These are phyloP conservation scores for Nigrospora oryzae DNA, from an alignment of 2,329 filamentous ascomycete species.

Conservation along the genomic window DNA sequence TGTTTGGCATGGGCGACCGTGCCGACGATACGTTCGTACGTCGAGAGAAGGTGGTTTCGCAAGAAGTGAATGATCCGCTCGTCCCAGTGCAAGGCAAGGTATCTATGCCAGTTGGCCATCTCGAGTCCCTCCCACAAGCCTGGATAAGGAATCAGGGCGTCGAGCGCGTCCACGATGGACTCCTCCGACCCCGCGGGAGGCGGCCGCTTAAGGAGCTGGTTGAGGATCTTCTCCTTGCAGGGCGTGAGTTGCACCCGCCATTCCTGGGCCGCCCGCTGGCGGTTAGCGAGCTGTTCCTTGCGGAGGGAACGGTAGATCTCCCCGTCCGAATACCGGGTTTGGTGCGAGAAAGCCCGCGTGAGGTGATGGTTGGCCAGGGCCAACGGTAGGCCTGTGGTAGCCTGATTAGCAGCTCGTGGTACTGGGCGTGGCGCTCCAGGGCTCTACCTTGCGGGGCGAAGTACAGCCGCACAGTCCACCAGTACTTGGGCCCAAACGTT, in stretches of 20 bases:
- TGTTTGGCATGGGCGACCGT: neutral
- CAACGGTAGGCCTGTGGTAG: neutral
- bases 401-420: too few species aligned
- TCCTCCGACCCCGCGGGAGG: neutral
- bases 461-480: conserved; percentile 1
- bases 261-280: neutral
- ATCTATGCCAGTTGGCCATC: conserved; percentile 1
- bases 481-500: neutral
- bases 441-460: neutral
- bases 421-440: neutral
- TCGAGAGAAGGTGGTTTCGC: neutral
- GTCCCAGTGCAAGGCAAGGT: conserved; percentile 2
- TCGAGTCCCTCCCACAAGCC: conserved; percentile 2
- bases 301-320: neutral
- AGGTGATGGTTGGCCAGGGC: neutral
- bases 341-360: neutral
- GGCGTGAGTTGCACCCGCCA: neutral
- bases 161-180: neutral
- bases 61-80: neutral
- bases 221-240: conserved; percentile 1
- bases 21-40: neutral
- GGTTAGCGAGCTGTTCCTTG: neutral
- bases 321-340: neutral
- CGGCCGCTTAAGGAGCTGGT: neutral
- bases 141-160: neutral